Base-by-base conservation (phyloP, 495 filamentous ascomycete genomes). In the Trichoderma virens region DNA sequence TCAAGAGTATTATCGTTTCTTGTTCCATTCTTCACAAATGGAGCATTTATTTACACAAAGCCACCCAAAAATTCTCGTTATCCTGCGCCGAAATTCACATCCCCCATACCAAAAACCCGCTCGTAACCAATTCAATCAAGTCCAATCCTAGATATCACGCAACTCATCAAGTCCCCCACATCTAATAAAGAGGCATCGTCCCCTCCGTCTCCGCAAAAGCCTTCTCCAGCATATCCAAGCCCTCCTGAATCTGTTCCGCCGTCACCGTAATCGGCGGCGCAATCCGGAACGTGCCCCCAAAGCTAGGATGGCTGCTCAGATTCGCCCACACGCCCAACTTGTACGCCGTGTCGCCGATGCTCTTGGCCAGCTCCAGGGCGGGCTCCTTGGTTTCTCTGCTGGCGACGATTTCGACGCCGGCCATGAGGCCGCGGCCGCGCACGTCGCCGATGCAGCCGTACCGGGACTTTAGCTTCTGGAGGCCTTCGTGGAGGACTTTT, bases 361-460 rank as follows among this genome's bases (percentile, higher is more conserved):
- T 64, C 56, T 79, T 71, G 0, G 82, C 83, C 18, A 87, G 63
- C 9, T 83, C 80, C 0, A 70, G 20, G 2, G 70, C 80, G 1
- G 78, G 76, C 20, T 66, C 70, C 54, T 75, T 80, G 2, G 79
- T 81, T 65, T 71, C 56, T 6, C 74, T 64, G 62, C 82, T 73
- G 3, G 69, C 70, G 16, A 85, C 79, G 61, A 85, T 81, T 70
- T 85, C 83, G 23, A 85, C 73, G 0, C 83, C 83, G 14, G 76
- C 74, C 67, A 85, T 71, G 13, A 85, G 74, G 0, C 82, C 83
- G 1, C 82, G 75, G 2, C 83, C 82, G 13, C 83, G 77, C 1
- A 85, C 77, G 62, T 84, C 82, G 7, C 83, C 82, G 61, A 85
- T 83, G 64, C 80, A 84, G 43, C 76, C 76, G 66, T 83, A 83